Evolutionary conservation across 306 rosid genomes (phyloP).

Genomic region (Hippophae tibetana): DNA sequence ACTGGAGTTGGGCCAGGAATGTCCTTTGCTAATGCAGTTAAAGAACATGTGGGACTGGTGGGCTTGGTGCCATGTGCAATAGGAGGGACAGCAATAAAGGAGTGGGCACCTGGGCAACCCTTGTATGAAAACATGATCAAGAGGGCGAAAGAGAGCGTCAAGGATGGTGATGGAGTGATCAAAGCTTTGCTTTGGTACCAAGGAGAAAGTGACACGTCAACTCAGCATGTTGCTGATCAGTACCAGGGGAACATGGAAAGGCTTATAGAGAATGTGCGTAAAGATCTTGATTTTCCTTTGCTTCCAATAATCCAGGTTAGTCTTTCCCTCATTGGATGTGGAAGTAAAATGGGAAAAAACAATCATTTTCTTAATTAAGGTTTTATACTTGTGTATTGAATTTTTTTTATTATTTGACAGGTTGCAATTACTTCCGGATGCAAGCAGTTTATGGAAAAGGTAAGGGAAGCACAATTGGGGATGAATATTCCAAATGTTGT

Average conservation of each 20-base stretch:
- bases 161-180: slow-evolving; percentile 35
- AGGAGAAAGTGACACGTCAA: slow-evolving; percentile 69
- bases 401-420: slow-evolving; percentile 13
- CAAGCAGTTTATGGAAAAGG: slow-evolving; percentile 30
- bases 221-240: slow-evolving; percentile 35
- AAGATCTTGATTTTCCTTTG: slow-evolving; percentile 46
- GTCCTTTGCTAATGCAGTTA: slow-evolving; percentile 50
- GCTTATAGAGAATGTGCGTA: slow-evolving; percentile 48
- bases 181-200: slow-evolving; percentile 68
- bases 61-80: slow-evolving; percentile 82
- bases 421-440: slow-evolving; percentile 61
- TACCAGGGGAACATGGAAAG: slow-evolving; percentile 56
- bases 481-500: slow-evolving; percentile 42
- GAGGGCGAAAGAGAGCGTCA: slow-evolving; percentile 46
- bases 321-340: not conserved
- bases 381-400: not conserved
- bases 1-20: slow-evolving; percentile 87
- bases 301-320: slow-evolving; percentile 79
- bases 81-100: slow-evolving; percentile 72
- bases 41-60: slow-evolving; percentile 25
- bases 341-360: not conserved
- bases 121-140: slow-evolving; percentile 65
- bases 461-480: slow-evolving; percentile 59
- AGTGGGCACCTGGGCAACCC: slow-evolving; percentile 84
- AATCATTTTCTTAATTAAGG: not conserved